Base-by-base conservation (phyloP, 1,284 basidiomycete genomes). In the Malassezia nana region DNA sequence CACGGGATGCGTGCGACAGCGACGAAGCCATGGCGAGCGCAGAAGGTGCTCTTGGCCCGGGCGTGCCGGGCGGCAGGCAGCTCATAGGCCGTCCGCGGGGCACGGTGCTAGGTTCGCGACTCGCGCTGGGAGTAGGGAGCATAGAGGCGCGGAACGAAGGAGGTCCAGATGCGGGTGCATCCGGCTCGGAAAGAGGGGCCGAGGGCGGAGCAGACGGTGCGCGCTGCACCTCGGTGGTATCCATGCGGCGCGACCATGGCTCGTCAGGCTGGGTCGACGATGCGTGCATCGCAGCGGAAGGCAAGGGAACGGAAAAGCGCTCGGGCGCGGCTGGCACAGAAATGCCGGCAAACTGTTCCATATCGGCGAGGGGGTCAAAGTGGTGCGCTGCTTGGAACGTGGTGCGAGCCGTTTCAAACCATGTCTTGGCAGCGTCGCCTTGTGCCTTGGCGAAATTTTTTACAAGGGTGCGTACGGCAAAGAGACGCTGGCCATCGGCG, bases 1-100 rank as follows among this genome's bases (percentile, higher is more conserved):
- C 62, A 55, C 78, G 77, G 1, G 78, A 76, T 4, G 69, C 60
- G 8, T 74, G 65, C 6, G 76, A 72, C 38, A 79, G 15, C 4
- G 35, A 38, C 18, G 35, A 38, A 10, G 18, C 6, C 35, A 38
- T 18, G 16, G 35, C 18, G 5, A 38, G n/a, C 16, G 35, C 12
- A n/a, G 35, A 18, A 6, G 35, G 18, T 18, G 18, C 18, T n/a
- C 35, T n/a, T 2, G 35, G 35, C 18, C 8, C 35, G n/a, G 35
- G 35, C 35, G 18, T 6, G 1, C 35, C 35, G 5, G 18, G n/a
- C 15, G 35, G 18, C 35, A 38, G 12, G 18, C 15, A 18, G 35
- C 35, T 38, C 35, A 38, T 20, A 10, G 12, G 35, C 35, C 35
- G 35, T 9, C 9, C 15, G 18, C 35, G 35, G 4, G 35, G 35